These are phyloP conservation scores for Tilletia horrida DNA, from an alignment of 1,284 basidiomycete genomes.

Conservation along the genomic window DNA sequence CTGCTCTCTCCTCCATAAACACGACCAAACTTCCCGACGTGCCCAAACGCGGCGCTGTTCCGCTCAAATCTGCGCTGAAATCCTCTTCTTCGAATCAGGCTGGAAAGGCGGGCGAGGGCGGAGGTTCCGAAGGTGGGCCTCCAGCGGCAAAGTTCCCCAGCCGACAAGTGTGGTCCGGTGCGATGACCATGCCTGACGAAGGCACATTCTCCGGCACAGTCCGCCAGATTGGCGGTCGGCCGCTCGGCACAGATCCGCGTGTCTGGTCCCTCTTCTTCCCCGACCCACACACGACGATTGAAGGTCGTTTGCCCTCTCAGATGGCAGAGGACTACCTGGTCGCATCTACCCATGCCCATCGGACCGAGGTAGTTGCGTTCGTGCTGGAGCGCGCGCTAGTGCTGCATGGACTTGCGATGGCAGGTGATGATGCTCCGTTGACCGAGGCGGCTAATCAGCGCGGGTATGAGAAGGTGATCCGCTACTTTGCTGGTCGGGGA, in stretches of 20 bases:
- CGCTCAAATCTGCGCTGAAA: background rate
- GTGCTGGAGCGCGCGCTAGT: constrained; percentile 34
- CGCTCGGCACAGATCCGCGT: constrained; percentile 10
- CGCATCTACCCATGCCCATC: constrained; percentile 38
- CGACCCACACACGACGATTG: constrained; percentile 33
- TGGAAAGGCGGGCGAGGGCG: background rate
- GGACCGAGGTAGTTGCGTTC: constrained; percentile 45
- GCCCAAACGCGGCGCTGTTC: background rate
- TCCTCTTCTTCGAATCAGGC: background rate
- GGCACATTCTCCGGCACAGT: constrained; percentile 44
- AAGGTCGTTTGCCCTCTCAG: constrained; percentile 47
- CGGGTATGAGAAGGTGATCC: constrained; percentile 30
- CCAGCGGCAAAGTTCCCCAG: constrained; percentile 2
- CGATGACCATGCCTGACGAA: constrained; percentile 50
- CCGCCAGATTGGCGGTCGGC: constrained; percentile 42
- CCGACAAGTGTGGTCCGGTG: constrained; percentile 46
- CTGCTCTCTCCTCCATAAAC: background rate
- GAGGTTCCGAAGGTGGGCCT: too few relatives aligned
- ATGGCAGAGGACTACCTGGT: constrained; percentile 47
- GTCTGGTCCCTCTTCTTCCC: constrained; percentile 36
- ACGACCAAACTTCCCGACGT: background rate
- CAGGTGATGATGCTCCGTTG: constrained; percentile 20
- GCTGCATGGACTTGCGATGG: constrained; percentile 14
- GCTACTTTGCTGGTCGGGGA: constrained; percentile 30
- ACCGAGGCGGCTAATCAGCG: constrained; percentile 18